Conservation (phyloP, 768 basidiomycete species). For the Pleurotus salmoneostramineus region DNA sequence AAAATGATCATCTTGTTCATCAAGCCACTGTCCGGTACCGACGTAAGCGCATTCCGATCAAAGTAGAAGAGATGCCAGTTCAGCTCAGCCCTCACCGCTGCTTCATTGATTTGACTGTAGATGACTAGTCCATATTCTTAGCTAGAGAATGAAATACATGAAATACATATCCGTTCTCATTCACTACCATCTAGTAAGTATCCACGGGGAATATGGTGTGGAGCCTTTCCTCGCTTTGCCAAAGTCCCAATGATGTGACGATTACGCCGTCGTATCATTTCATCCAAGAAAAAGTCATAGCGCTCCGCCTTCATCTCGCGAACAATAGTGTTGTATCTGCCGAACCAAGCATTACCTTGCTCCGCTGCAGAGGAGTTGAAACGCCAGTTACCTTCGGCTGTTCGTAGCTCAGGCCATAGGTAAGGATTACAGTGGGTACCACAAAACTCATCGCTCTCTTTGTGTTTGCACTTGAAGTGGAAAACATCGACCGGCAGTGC, state of each 20-base stretch:
- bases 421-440: conserved; percentile 24
- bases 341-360: conserved; percentile 39
- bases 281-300: conserved; percentile 36
- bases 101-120: background rate
- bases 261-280: conserved; percentile 29
- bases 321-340: conserved; percentile 26
- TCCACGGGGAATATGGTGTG: background rate
- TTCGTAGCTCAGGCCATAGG: conserved; percentile 29
- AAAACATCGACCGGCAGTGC: conserved; percentile 30
- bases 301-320: conserved; percentile 26
- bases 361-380: conserved; percentile 40
- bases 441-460: conserved; percentile 20
- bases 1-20: too few relatives aligned
- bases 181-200: background rate
- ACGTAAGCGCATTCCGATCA: background rate
- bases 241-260: conserved; percentile 8
- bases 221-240: background rate
- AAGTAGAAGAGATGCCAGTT: background rate
- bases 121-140: background rate
- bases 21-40: background rate
- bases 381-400: conserved; percentile 23
- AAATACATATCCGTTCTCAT: background rate
- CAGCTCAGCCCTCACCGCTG: background rate
- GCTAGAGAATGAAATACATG: background rate
- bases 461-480: conserved; percentile 30